These are phyloP conservation scores for Eutrema heterophyllum DNA, from an alignment of 345 rosid genomes.

Conservation along the genomic window DNA sequence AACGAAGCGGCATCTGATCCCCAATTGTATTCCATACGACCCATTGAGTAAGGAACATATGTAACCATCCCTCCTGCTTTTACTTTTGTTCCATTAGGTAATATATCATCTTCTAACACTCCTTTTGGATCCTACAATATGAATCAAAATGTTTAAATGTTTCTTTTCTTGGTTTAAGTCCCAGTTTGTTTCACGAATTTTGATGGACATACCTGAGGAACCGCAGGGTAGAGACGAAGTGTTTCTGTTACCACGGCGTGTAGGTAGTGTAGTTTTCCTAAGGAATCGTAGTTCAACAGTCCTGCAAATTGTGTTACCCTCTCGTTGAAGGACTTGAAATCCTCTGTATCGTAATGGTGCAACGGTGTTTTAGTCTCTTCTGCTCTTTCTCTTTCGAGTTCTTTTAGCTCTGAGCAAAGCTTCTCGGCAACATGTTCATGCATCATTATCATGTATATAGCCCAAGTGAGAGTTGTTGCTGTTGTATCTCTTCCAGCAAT, in stretches of 20 bases:
- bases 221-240: conserved; percentile 87
- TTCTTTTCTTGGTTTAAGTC: background rate
- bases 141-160: background rate
- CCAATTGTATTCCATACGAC: conserved; percentile 93
- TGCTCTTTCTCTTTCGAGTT: conserved; percentile 57
- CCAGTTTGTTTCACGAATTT: background rate
- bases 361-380: conserved; percentile 44
- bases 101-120: conserved; percentile 63
- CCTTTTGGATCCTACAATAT: conserved; percentile 77
- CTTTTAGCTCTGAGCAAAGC: conserved; percentile 61
- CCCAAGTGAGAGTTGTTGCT: conserved; percentile 95
- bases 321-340: conserved; percentile 46
- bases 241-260: conserved; percentile 90
- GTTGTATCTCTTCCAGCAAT: conserved; percentile 98
- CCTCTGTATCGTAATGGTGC: conserved; percentile 34
- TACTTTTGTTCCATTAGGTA: conserved; percentile 89
- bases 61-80: conserved; percentile 99
- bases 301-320: conserved; percentile 55
- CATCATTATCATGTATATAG: conserved; percentile 68
- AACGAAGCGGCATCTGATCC: conserved; percentile 79
- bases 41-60: conserved; percentile 97
- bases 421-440: conserved; percentile 55
- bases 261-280: conserved; percentile 65
- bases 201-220: conserved; percentile 66
- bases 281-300: conserved; percentile 62